Base-by-base conservation (phyloP, 805 yeast species). In the Lachancea fermentati region DNA sequence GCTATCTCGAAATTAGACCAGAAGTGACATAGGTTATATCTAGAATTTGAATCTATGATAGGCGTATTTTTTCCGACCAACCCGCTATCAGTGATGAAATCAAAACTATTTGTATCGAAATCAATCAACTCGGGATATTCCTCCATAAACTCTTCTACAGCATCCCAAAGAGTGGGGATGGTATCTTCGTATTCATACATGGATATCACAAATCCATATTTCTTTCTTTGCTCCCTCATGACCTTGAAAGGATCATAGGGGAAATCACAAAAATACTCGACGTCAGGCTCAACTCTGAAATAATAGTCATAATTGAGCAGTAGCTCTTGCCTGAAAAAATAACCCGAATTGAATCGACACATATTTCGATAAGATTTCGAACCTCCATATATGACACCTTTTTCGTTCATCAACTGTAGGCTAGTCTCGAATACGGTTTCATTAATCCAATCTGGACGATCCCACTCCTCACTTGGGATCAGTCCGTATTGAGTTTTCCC, bases 301-400 rank as follows among this genome's bases (percentile, higher is more conserved):
- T 91, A 91, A 71, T 81, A 93, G 46, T 87, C 91, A 65, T 85
- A 93, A 25, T 81, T 70, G 33, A 68, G 60, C 51, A 89, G 64
- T 33, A 87, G 58, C 42, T 78, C 78, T 55, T 88, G 95, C 57
- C 84, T 76, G 67, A 78, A 91, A 66, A 93, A 93, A 59, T 72
- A 85, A 0, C 97, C 97, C 2, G 95, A 82, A 58, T 93, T 91
- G 67, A 83, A 91, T 29, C 96, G 74, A 62, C 97, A 93, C 97
- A 93, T 93, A 62, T 91, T 89, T 57, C 97, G 75, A 55, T 84
- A 84, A 1, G 86, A 78, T 48, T 66, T 60, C 1, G 84, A 76
- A 22, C 66, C 73, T 1, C 87, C 91, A 57, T 84, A 84, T 1
- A 82, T 62, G 5, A 84, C 75, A 2, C 71, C 68, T 8, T 69